Conservation (phyloP, 768 basidiomycete genomes). For the Agrocybe praecox region DNA sequence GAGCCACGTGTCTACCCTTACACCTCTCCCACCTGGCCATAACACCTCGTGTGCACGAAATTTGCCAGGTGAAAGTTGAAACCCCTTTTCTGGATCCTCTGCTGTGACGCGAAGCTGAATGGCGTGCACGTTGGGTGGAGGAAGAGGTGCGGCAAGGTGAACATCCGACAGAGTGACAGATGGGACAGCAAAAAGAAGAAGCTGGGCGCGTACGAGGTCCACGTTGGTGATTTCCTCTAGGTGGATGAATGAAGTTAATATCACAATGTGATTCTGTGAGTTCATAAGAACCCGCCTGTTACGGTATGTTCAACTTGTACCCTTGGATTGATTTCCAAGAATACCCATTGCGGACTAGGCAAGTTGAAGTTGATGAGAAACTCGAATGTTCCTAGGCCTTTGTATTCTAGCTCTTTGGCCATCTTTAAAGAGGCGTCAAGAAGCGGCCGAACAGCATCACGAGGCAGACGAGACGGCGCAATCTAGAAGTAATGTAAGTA, state of each 20-base stretch:
- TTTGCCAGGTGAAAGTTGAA: constrained; percentile 86
- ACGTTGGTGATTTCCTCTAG: constrained; percentile 87
- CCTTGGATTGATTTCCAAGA: constrained; percentile 90
- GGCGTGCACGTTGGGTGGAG: constrained; percentile 72
- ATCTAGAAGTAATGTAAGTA: constrained; percentile 17
- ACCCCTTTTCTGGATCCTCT: constrained; percentile 75
- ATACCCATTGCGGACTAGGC: constrained; percentile 69
- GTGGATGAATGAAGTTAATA: not conserved
- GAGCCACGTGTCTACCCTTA: constrained; percentile 87
- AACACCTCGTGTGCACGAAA: constrained; percentile 71
- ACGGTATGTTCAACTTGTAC: constrained; percentile 95
- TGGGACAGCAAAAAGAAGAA: constrained; percentile 77
- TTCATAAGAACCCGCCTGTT: constrained; percentile 53
- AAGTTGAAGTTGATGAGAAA: constrained; percentile 77
- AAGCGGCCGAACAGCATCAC: constrained; percentile 68
- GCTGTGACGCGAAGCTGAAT: constrained; percentile 90
- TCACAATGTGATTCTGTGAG: not conserved
- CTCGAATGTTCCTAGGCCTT: constrained; percentile 88
- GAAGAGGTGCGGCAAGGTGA: constrained; percentile 66
- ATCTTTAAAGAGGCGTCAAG: constrained; percentile 78
- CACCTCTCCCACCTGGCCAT: constrained; percentile 83
- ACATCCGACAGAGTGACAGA: constrained; percentile 69
- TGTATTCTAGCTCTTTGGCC: constrained; percentile 73
- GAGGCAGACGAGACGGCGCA: constrained; percentile 80
- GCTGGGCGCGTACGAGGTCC: constrained; percentile 88